These are phyloP conservation scores for Nephelium lappaceum DNA, from an alignment of 345 rosid genomes.

Conservation along the genomic window DNA sequence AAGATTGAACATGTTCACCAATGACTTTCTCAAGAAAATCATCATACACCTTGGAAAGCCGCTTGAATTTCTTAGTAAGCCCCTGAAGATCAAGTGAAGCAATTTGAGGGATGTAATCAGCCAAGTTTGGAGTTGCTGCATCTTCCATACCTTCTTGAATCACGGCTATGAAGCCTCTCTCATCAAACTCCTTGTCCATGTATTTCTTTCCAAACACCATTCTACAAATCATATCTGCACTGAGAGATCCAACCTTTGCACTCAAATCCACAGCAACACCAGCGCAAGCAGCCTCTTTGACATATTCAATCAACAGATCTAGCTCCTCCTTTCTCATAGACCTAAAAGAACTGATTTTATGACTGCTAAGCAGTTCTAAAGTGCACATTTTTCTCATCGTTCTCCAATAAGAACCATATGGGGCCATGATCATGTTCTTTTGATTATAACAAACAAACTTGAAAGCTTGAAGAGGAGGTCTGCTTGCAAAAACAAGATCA, in stretches of 20 bases:
- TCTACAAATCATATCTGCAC: conserved; percentile 41
- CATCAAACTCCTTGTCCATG: conserved; percentile 31
- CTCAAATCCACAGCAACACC: conserved; percentile 39
- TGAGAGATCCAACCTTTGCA: conserved; percentile 30
- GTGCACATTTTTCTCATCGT: conserved; percentile 49
- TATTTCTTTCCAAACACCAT: conserved; percentile 60
- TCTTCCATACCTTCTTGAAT: conserved; percentile 44
- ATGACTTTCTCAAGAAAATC: conserved; percentile 44
- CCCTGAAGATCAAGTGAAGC: conserved; percentile 45
- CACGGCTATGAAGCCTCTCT: conserved; percentile 44
- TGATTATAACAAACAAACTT: conserved; percentile 30
- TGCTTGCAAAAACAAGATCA: conserved; percentile 42
- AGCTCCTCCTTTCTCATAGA: conserved; percentile 42
- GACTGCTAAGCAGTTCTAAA: conserved; percentile 36
- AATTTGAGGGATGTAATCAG: conserved; percentile 40
- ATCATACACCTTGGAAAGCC: conserved; percentile 36
- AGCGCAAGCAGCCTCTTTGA: conserved; percentile 20
- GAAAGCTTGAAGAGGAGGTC: conserved; percentile 31
- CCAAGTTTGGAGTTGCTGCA: conserved; percentile 39
- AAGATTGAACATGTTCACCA: conserved; percentile 38
- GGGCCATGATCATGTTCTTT: conserved; percentile 24
- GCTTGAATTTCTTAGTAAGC: conserved; percentile 39
- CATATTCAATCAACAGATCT: conserved; percentile 23
- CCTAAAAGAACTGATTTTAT: conserved; percentile 36
- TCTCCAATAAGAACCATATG: conserved; percentile 47